Percentiles rank a stretch among this genome's conserved stretches.
These are phyloP conservation scores for Teratosphaeria zuluensis DNA, from an alignment of 2,329 filamentous ascomycete genomes.

Conservation along the genomic window DNA sequence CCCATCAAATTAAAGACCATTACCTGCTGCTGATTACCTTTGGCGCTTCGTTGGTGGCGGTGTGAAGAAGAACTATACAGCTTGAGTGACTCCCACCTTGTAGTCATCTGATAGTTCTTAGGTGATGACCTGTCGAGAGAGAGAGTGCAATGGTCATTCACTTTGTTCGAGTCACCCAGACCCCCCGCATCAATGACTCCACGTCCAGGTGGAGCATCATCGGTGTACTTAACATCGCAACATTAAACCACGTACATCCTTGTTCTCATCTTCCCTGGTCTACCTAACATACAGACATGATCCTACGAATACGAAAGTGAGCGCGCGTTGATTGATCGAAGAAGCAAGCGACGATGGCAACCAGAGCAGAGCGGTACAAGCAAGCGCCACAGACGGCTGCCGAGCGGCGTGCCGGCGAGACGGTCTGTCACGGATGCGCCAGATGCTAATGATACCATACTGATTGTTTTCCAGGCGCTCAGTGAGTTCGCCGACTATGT, in stretches of 20 bases:
- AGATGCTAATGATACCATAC: neutral
- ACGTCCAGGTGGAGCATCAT: neutral
- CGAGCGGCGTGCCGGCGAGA: slow-evolving; percentile 79
- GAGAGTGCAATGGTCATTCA: too few species aligned
- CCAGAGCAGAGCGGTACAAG: slow-evolving; percentile 26
- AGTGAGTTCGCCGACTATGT: slow-evolving; percentile 98
- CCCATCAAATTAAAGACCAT: too few species aligned
- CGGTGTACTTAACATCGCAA: neutral
- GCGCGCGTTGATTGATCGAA: neutral
- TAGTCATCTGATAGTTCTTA: too few species aligned
- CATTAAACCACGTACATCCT: neutral
- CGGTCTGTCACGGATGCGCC: slow-evolving; percentile 44
- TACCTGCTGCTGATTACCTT: too few species aligned
- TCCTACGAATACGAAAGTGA: slow-evolving; percentile 11
- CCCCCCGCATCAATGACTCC: neutral
- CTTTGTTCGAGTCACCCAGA: neutral
- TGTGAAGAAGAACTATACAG: too few species aligned
- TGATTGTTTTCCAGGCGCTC: slow-evolving; percentile 49
- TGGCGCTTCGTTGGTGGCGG: too few species aligned
- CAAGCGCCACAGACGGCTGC: slow-evolving; percentile 48
- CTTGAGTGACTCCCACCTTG: too few species aligned
- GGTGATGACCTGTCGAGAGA: too few species aligned
- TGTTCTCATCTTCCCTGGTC: neutral
- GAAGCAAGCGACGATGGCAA: slow-evolving; percentile 16
- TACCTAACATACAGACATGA: slow-evolving; percentile 4